A percentile compares a stretch with the other conserved stretches of the same genome.
phyloP scores from a whole-genome alignment of 306 rosid species.

The Dryas drummondii region DNA sequence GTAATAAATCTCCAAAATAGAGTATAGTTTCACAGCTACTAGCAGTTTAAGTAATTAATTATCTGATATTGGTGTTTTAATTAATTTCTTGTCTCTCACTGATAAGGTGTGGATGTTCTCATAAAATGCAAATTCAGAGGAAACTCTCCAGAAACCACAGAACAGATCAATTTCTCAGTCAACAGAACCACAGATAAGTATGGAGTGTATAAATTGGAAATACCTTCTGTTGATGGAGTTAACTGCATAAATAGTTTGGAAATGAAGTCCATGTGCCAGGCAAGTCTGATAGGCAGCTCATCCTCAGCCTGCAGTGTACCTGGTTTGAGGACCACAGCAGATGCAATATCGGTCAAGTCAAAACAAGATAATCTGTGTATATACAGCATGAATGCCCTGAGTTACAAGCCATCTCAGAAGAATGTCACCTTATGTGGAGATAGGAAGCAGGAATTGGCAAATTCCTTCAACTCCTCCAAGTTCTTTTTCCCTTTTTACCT shows the following conservation, averaged over 20 bases:
- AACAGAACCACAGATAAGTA: constrained; percentile 55
- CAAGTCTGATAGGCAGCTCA: constrained; percentile 44
- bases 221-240: constrained; percentile 60
- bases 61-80: background rate
- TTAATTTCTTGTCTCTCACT: constrained; percentile 6
- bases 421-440: constrained; percentile 47
- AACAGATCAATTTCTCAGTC: constrained; percentile 49
- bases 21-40: background rate
- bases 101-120: constrained; percentile 63
- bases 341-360: constrained; percentile 53
- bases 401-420: constrained; percentile 51
- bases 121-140: constrained; percentile 69
- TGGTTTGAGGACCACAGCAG: constrained; percentile 34
- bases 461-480: constrained; percentile 43
- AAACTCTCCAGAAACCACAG: constrained; percentile 41
- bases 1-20: constrained; percentile 25
- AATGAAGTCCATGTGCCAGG: constrained; percentile 57
- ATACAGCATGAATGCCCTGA: constrained; percentile 56
- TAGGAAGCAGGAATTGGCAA: constrained; percentile 26
- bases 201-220: constrained; percentile 57
- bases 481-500: constrained; percentile 41
- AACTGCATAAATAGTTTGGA: constrained; percentile 50
- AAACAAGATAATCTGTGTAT: constrained; percentile 61
- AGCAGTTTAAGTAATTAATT: background rate
- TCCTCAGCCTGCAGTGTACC: constrained; percentile 54